Evolutionary conservation across 2,329 filamentous ascomycete genomes (phyloP).

Genomic region (Hypoxylon sp.): DNA sequence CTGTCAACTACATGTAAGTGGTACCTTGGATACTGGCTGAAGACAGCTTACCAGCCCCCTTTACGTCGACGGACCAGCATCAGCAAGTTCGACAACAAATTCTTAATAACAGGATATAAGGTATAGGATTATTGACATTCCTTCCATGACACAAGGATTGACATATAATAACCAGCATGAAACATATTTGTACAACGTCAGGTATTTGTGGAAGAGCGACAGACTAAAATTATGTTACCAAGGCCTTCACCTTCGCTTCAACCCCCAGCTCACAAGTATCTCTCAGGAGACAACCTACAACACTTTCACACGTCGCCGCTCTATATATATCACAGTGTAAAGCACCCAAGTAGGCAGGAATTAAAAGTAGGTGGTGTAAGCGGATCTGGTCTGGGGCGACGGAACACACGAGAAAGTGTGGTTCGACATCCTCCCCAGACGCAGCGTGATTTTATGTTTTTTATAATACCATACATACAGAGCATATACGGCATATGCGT

Average conservation of each 20-base stretch:
- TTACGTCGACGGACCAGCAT: no score
- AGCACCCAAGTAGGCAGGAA: slow-evolving; percentile 13
- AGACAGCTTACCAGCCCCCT: no score
- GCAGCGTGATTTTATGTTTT: slow-evolving; percentile 2
- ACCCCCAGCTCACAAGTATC: slow-evolving; percentile 3
- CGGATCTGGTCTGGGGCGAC: slow-evolving; percentile 4
- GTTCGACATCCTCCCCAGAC: neutral
- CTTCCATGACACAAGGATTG: neutral
- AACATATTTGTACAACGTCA: slow-evolving; percentile 21
- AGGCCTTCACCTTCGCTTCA: slow-evolving; percentile 6
- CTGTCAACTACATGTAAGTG: no score
- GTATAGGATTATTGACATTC: no score
- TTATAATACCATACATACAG: slow-evolving; percentile 21
- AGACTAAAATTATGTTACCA: slow-evolving; percentile 10
- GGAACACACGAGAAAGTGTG: neutral
- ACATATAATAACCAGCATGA: slow-evolving; percentile 8
- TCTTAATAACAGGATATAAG: no score
- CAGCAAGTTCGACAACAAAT: no score
- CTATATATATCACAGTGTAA: slow-evolving; percentile 7
- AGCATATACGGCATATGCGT: neutral
- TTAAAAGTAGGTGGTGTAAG: slow-evolving; percentile 9
- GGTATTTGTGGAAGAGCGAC: slow-evolving; percentile 10
- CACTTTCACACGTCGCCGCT: slow-evolving; percentile 5
- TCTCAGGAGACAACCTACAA: slow-evolving; percentile 8
- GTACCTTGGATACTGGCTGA: no score